Base-by-base conservation (phyloP, 73 alveolate species). In the Effrenium voratum region DNA sequence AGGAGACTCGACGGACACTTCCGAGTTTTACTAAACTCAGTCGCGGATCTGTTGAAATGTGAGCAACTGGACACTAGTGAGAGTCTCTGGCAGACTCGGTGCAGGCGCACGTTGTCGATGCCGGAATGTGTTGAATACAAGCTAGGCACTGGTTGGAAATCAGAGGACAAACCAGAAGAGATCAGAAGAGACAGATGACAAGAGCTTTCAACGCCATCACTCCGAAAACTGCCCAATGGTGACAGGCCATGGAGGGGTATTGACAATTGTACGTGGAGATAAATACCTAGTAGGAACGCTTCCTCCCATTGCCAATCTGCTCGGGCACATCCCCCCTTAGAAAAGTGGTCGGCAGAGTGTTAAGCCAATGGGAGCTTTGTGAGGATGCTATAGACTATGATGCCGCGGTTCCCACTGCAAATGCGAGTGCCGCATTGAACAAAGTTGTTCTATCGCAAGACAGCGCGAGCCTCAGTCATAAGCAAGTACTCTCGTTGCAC, bases 311-410 rank as follows among this genome's bases (percentile, higher is more conserved):
- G 22, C 34, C 73, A 28, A 59, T 28, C 34, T 26, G 73, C 73
- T 26, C 34, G 34, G 22, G 22, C 1, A 0, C 73, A 59, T 59
- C 73, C 30, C 30, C 73, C 73, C 34, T 57, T 26, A 32, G 19
- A 26, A 57, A n/a, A n/a, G n/a, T n/a, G 19, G n/a, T 57, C 3
- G 30, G 36, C 3, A 12, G 34, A 59, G 68, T 55, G 32, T 59
- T 6, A 5, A 59, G 30, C 34, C n/a, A 59, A 55, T 41, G 87
- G 13, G 10, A 10, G 40, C 34, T 43, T 28, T 8, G 22, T 10
- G 68, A 86, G 95, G 95, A 87, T 60, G 95, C 84, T 38, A 41
- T 87, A 46, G 95, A 87, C 95, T 87, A 87, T 72, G 95, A 87
- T 44, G 95, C 95, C 5, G 95, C 95, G 15, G 79, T 87, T 26